phyloP scores from a whole-genome alignment of 1,284 basidiomycete genomes.

The Cystobasidiaceae sp. region DNA sequence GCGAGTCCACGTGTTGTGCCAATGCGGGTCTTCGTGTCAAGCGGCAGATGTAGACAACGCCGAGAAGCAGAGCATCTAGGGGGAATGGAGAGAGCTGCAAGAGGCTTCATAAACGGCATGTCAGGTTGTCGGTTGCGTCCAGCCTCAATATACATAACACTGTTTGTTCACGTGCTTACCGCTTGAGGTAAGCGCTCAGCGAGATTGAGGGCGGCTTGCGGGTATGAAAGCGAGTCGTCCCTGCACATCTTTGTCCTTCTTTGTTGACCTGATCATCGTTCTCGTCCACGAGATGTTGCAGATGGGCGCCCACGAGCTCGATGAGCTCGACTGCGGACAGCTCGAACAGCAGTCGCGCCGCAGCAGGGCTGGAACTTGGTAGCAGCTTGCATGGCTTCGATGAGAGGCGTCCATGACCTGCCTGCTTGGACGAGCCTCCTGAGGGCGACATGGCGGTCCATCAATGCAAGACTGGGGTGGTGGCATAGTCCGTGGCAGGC shows the following conservation, averaged over 20 bases:
- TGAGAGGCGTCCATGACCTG: background rate
- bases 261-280: slow-evolving; percentile 2
- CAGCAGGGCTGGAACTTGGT: background rate
- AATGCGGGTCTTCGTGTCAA: slow-evolving; percentile 14
- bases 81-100: slow-evolving; percentile 16
- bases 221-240: slow-evolving; percentile 23
- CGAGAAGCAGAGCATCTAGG: slow-evolving; percentile 18
- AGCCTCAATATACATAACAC: no score
- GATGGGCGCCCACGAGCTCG: background rate
- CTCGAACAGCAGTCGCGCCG: slow-evolving; percentile 3
- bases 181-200: slow-evolving; percentile 3
- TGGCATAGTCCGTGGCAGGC: no score
- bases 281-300: background rate
- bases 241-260: slow-evolving; percentile 1
- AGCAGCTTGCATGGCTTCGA: slow-evolving; percentile 1
- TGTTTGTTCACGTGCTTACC: slow-evolving; percentile 11
- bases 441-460: background rate
- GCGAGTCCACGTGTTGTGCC: no score
- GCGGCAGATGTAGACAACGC: slow-evolving; percentile 27
- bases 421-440: background rate
- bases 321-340: slow-evolving; percentile 16
- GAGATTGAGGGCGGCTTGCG: slow-evolving; percentile 4
- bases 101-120: background rate
- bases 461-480: background rate
- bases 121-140: no score